Conservation (phyloP, 148 eudicot species). For the Mesembryanthemum crystallinum region DNA sequence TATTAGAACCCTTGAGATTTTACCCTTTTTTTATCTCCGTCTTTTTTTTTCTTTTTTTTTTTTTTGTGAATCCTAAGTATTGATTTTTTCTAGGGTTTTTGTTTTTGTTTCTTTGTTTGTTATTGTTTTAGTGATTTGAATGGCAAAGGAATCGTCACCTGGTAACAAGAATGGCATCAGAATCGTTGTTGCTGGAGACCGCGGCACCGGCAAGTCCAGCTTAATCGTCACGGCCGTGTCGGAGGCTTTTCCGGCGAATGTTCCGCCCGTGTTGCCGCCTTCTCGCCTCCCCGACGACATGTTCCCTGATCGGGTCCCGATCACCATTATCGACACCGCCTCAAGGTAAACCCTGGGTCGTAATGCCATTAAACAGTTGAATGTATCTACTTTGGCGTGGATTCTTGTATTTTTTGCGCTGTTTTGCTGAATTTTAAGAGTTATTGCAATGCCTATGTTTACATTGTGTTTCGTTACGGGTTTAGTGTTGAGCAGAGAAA, state of each 20-base stretch:
- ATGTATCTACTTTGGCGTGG: not conserved
- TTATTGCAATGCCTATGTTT: not conserved
- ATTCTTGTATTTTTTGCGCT: not conserved
- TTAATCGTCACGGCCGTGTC: constrained; percentile 78
- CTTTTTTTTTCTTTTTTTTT: not conserved
- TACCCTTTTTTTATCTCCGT: not conserved
- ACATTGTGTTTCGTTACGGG: not conserved
- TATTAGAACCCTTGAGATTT: no score
- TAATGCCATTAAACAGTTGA: not conserved
- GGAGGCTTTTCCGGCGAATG: constrained; percentile 62
- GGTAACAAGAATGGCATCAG: constrained; percentile 46
- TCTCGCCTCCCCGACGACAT: constrained; percentile 77
- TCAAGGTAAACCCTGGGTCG: constrained; percentile 42
- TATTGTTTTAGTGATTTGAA: not conserved
- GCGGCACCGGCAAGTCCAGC: constrained; percentile 81
- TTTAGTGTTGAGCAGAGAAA: constrained; percentile 63
- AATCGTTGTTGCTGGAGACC: constrained; percentile 88
- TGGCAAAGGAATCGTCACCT: constrained; percentile 22
- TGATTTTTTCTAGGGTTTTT: not conserved
- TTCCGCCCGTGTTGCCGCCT: constrained; percentile 70
- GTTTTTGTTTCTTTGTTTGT: not conserved
- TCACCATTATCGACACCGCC: constrained; percentile 77
- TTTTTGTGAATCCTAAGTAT: not conserved
- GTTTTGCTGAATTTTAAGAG: not conserved
- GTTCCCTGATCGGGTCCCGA: constrained; percentile 78